Percentiles rank a stretch among this genome's conserved stretches.
Evolutionary conservation across 371 early-diverging fungal genomes (phyloP).

Genomic region (Parasitella parasitica): DNA sequence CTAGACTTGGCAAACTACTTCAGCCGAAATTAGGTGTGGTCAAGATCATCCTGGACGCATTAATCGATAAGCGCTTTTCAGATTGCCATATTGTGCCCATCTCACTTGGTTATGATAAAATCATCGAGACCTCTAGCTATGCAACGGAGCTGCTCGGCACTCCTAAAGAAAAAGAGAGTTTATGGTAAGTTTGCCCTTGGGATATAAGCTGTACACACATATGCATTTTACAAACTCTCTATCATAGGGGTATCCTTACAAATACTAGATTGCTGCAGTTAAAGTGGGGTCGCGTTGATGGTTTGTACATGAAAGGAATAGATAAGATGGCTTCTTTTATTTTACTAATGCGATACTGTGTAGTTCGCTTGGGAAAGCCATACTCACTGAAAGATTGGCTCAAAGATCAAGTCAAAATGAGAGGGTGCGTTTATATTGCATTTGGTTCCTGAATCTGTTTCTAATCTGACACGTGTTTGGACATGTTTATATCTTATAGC

Average conservation of each 20-base stretch:
- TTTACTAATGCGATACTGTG: constrained; percentile 14
- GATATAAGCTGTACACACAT: too few relatives aligned
- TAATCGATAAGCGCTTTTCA: constrained; percentile 58
- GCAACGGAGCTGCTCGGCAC: constrained; percentile 79
- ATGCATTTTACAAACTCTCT: neutral
- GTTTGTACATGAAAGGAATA: constrained; percentile 15
- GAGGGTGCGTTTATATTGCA: constrained; percentile 34
- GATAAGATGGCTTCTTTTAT: neutral
- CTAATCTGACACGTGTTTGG: too few relatives aligned
- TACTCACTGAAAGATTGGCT: constrained; percentile 73
- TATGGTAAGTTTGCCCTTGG: constrained; percentile 44
- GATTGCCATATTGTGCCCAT: constrained; percentile 85
- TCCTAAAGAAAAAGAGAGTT: constrained; percentile 82
- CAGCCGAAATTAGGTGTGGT: constrained; percentile 84
- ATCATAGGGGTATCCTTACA: constrained; percentile 51
- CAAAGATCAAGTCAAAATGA: constrained; percentile 51
- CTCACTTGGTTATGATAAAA: constrained; percentile 85
- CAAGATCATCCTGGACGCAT: constrained; percentile 77
- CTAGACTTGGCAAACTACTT: constrained; percentile 75
- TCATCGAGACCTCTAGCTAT: constrained; percentile 78
- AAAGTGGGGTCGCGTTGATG: constrained; percentile 79
- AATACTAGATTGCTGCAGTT: constrained; percentile 62
- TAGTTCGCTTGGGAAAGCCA: constrained; percentile 78
- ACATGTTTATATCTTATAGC: constrained; percentile 11
- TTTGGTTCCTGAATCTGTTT: neutral